These are phyloP conservation scores for Triticum aestivum DNA, from an alignment of 176 grass and related monocot genomes.

Conservation along the genomic window DNA sequence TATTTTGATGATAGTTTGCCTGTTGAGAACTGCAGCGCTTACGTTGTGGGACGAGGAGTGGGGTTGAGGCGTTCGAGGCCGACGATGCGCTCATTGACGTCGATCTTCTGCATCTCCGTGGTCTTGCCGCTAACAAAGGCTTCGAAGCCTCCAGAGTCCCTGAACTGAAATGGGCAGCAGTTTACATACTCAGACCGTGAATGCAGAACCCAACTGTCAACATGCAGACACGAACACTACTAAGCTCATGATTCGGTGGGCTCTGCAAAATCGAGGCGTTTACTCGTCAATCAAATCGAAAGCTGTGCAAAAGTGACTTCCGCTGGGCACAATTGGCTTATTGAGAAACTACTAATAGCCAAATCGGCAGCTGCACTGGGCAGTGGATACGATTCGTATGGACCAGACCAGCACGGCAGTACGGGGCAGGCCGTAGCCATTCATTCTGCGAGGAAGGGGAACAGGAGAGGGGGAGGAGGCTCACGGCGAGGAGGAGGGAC, in stretches of 20 bases:
- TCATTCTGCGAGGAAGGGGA: neutral
- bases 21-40: neutral
- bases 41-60: slow-evolving; percentile 83
- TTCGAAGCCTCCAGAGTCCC: slow-evolving; percentile 87
- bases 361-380: neutral
- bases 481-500: slow-evolving; percentile 88
- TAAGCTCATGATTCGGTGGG: neutral
- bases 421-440: neutral
- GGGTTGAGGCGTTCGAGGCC: slow-evolving; percentile 88
- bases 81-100: slow-evolving; percentile 90
- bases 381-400: neutral
- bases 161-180: slow-evolving; percentile 63
- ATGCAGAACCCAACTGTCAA: neutral
- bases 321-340: neutral
- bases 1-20: neutral
- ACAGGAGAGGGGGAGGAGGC: slow-evolving; percentile 11
- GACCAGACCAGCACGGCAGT: neutral
- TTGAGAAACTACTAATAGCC: neutral
- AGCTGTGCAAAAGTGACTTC: neutral
- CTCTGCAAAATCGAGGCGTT: neutral
- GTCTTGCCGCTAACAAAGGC: slow-evolving; percentile 71
- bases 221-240: neutral
- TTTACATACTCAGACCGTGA: neutral
- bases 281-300: too few species aligned
- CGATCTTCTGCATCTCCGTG: slow-evolving; percentile 91